Percentiles rank a stretch among this genome's conserved stretches.
phyloP scores from a whole-genome alignment of 2,329 filamentous ascomycete species.

The Penicillium sclerotigenum region DNA sequence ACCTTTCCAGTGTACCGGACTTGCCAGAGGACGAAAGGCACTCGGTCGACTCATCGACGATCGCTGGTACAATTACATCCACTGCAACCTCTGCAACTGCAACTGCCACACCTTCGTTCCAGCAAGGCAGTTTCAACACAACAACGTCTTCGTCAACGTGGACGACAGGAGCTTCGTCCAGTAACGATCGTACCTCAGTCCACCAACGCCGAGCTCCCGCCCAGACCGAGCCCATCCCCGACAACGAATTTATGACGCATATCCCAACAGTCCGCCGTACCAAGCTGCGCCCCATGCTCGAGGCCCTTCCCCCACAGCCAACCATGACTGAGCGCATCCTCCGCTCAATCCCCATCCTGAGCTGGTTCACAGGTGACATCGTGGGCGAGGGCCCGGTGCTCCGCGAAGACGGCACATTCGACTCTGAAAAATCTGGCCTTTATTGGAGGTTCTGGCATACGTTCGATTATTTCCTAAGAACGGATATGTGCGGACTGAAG shows the following conservation, averaged over 20 bases:
- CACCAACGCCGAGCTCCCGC: slow-evolving; percentile 29
- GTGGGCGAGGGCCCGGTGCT: slow-evolving; percentile 47
- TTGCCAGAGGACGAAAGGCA: slow-evolving; percentile 28
- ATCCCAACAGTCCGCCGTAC: slow-evolving; percentile 66
- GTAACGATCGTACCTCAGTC: slow-evolving; percentile 14
- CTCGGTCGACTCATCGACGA: slow-evolving; percentile 36
- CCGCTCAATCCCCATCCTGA: slow-evolving; percentile 64
- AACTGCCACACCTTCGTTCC: slow-evolving; percentile 18
- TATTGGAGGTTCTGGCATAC: slow-evolving; percentile 62
- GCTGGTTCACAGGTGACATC: slow-evolving; percentile 63
- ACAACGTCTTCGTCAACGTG: slow-evolving; percentile 1
- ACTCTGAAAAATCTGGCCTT: slow-evolving; percentile 62
- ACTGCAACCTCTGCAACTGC: slow-evolving; percentile 14
- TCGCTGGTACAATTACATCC: slow-evolving; percentile 41
- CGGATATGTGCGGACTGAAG: slow-evolving; percentile 60
- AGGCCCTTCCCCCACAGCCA: slow-evolving; percentile 67
- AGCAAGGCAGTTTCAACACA: not conserved
- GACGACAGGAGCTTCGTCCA: slow-evolving; percentile 17
- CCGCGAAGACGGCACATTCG: slow-evolving; percentile 54
- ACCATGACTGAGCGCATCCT: slow-evolving; percentile 63
- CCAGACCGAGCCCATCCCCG: slow-evolving; percentile 32
- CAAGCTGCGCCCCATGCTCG: slow-evolving; percentile 64
- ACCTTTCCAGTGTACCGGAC: slow-evolving; percentile 31
- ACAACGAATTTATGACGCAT: slow-evolving; percentile 50
- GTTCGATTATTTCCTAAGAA: slow-evolving; percentile 56